Evolutionary conservation across 2,329 filamentous ascomycete species (phyloP).

Genomic region (Ophiostoma perfectum): DNA sequence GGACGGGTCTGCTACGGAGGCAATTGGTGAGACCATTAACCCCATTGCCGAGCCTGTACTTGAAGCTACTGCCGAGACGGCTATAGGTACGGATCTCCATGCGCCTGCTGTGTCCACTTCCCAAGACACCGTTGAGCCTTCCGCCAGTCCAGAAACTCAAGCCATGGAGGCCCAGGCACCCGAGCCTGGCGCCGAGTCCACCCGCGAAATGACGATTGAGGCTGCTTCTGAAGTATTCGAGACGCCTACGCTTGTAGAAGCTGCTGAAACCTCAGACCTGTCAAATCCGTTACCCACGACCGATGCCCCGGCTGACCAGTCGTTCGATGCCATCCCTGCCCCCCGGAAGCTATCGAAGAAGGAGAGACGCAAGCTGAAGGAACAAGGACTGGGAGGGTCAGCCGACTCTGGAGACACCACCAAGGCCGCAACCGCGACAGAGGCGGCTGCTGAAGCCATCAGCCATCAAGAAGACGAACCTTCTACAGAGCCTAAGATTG

Average conservation of each 20-base stretch:
- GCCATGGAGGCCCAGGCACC: no score
- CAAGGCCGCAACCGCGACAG: neutral
- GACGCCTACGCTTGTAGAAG: neutral
- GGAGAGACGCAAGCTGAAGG: neutral
- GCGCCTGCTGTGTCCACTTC: neutral
- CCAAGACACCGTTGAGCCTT: no score
- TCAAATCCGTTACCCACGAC: neutral
- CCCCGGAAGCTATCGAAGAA: slow-evolving; percentile 8
- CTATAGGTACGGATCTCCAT: neutral
- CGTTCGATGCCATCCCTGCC: neutral
- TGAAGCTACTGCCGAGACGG: neutral
- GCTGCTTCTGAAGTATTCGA: neutral
- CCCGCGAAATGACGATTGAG: neutral
- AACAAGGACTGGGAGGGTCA: neutral
- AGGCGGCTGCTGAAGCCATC: neutral
- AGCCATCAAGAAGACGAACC: neutral
- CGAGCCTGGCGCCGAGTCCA: neutral
- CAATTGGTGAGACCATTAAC: neutral
- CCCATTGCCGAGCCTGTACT: neutral
- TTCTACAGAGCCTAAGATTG: neutral
- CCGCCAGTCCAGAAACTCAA: no score
- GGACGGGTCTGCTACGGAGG: neutral
- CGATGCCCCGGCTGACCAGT: neutral
- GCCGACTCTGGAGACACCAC: neutral
- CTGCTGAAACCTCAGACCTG: neutral